Evolutionary conservation across 2,329 filamentous ascomycete species (phyloP), one percentile per base, ranked within the genome.

Genomic region (Xylaria sp.): DNA sequence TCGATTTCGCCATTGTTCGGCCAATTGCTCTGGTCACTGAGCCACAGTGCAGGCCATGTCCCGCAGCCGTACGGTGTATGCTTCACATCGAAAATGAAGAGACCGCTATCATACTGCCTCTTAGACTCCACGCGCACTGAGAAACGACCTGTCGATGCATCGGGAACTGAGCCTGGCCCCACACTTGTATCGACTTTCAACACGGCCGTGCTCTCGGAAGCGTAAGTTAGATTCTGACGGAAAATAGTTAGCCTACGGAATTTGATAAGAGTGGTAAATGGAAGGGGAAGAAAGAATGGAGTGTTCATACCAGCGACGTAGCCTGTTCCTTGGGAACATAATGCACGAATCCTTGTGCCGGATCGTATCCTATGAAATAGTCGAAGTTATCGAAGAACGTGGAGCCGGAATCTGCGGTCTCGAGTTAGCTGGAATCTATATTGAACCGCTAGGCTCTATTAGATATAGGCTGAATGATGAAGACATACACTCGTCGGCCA

Each of bases 61-160:
- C 84, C 88, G 75, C 89, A 91, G 51, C 88, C 89, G 73, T 83
- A 87, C 0, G 89, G 90, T 0, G 86, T 87, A 79, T 91, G 89
- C 69, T 85, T 83, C 71, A 91, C 82, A 75, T 91, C 89, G 74
- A 91, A 91, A 74, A 91, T 81, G 79, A 91, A 91, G n/a, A 91
- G 85, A 0, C 89, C 90, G n/a, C 77, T 79, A 74, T 88, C 79
- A 78, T 90, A 91, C 54, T 85, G 85, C 54, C 78, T 82, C 75
- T 87, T 89, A 43, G 89, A 91, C 69, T 88, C 84, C 65, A 91
- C 80, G 15, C 89, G 88, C 15, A 91, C 88, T 0, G 88, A 90
- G 79, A 87, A 87, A 25, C 89, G 88, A 58, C 89, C 89, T 0
- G 84, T 88, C 2, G 84, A 84, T 20, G 88, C 85, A 71, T 89